Conservation (phyloP, 106 monocot genomes). For the Posidonia australis region DNA sequence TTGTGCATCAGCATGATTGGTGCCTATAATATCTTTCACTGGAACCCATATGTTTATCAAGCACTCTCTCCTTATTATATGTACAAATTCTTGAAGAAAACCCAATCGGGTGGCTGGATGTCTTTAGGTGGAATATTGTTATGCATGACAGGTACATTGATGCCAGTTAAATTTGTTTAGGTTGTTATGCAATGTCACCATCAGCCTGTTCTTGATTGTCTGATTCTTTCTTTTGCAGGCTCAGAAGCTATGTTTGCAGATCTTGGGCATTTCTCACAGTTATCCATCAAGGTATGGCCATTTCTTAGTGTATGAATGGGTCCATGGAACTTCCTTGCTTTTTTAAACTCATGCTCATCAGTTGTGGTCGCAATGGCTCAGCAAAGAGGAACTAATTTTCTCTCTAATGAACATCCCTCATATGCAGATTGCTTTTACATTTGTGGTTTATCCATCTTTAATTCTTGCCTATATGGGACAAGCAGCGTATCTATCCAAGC, state of each 20-base stretch:
- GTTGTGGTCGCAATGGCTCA: background rate
- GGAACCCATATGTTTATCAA: constrained; percentile 84
- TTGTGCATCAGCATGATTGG: constrained; percentile 86
- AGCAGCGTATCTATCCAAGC: constrained; percentile 85
- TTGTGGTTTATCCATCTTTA: constrained; percentile 85
- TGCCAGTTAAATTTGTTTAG: background rate
- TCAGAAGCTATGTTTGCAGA: constrained; percentile 99
- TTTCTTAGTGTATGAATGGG: background rate
- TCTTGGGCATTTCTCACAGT: constrained; percentile 87
- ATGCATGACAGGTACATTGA: constrained; percentile 72
- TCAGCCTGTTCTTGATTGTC: background rate
- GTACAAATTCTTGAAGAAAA: constrained; percentile 92
- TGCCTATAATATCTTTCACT: constrained; percentile 72
- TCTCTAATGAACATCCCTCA: constrained; percentile 12
- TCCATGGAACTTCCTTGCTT: background rate
- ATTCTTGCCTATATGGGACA: constrained; percentile 97
- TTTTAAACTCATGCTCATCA: background rate
- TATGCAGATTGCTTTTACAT: constrained; percentile 85
- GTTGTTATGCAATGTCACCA: background rate
- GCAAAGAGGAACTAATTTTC: background rate
- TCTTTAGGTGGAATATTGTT: constrained; percentile 91
- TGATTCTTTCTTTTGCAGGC: constrained; percentile 26
- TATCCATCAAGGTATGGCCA: constrained; percentile 68
- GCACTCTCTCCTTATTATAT: constrained; percentile 91
- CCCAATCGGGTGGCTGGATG: constrained; percentile 87